phyloP scores from a whole-genome alignment of 164 flowering plant species.

The Macadamia integrifolia region DNA sequence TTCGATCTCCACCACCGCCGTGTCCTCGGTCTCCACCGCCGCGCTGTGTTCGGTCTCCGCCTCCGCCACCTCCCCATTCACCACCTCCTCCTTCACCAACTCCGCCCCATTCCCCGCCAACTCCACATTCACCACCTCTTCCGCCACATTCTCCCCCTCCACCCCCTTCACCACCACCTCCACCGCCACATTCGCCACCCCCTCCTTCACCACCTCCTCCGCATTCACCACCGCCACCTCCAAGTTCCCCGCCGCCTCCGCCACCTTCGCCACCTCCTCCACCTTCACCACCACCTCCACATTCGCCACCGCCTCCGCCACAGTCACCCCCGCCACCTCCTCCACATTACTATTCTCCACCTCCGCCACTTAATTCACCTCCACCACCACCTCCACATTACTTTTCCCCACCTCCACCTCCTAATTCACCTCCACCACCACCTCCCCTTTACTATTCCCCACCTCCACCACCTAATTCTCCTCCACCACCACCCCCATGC shows the following conservation, averaged over 20 bases:
- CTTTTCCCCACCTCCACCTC: slow-evolving; percentile 25
- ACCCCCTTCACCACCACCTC: slow-evolving; percentile 20
- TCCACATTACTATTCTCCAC: not conserved
- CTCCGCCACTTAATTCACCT: too few relatives aligned
- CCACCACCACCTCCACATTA: slow-evolving; percentile 12
- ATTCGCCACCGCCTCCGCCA: not conserved
- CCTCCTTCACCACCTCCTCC: slow-evolving; percentile 23
- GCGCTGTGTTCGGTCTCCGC: slow-evolving; percentile 19
- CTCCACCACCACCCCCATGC: slow-evolving; percentile 11
- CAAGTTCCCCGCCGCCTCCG: not conserved
- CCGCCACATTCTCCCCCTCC: slow-evolving; percentile 15
- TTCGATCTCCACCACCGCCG: slow-evolving; percentile 17
- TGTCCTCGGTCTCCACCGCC: slow-evolving; percentile 22
- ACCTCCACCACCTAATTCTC: not conserved
- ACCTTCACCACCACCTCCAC: slow-evolving; percentile 9
- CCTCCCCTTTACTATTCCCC: slow-evolving; percentile 16
- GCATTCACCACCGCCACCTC: slow-evolving; percentile 12
- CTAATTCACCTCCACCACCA: slow-evolving; percentile 26
- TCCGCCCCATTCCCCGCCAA: slow-evolving; percentile 22
- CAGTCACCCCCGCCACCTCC: slow-evolving; percentile 7
- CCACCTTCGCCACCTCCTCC: not conserved
- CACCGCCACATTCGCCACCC: slow-evolving; percentile 11
- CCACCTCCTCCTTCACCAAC: slow-evolving; percentile 33
- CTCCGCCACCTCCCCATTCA: slow-evolving; percentile 21
- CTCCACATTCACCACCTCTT: slow-evolving; percentile 16